Evolutionary conservation across 306 rosid genomes (phyloP), one percentile per base, ranked within the genome.

Genomic region (Cucurbita moschata): DNA sequence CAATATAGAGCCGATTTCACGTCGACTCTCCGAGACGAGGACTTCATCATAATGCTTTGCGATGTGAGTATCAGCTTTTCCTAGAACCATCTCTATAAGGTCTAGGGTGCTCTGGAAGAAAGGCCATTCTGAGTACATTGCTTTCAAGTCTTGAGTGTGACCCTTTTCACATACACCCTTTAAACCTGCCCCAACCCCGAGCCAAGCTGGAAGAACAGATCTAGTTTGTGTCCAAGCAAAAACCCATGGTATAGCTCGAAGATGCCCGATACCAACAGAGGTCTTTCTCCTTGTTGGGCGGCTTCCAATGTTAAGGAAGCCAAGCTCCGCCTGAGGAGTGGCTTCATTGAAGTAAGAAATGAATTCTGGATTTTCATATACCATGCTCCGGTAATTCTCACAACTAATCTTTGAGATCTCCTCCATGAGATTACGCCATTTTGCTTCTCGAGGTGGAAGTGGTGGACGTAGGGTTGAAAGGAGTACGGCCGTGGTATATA

Each of bases 191-290:
- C 96, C 98, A 39, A 93, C 90, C 75, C 98, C 98, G 23, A 93
- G 98, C 98, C 96, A 93, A 38, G 98, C 89, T 7, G 98, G 98
- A 76, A 93, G 96, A 79, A 93, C 93, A 68, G 90, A 88, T 77
- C 98, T 83, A 67, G 96, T 92, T 81, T 92, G 96, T 39, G 98
- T 92, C 98, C 98, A 92, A 2, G 98, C 96, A 76, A 92, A 92
- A n/a, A 90, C 74, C 96, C 98, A 92, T 0, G 98, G 98, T 49
- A 92, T 92, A 8, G 98, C 98, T 4, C 96, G 96, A 50, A 92
- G 96, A 79, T 92, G 86, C 38, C 96, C 98, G 0, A 92, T 92
- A 78, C 93, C 98, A 18, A 49, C 80, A 0, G 93, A 62, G 84
- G 73, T 72, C 83, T 90, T 92, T 84, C 96, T 86, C 78, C 96